Conservation (phyloP, 176 grass and related monocot species). For the Otatea glauca region DNA sequence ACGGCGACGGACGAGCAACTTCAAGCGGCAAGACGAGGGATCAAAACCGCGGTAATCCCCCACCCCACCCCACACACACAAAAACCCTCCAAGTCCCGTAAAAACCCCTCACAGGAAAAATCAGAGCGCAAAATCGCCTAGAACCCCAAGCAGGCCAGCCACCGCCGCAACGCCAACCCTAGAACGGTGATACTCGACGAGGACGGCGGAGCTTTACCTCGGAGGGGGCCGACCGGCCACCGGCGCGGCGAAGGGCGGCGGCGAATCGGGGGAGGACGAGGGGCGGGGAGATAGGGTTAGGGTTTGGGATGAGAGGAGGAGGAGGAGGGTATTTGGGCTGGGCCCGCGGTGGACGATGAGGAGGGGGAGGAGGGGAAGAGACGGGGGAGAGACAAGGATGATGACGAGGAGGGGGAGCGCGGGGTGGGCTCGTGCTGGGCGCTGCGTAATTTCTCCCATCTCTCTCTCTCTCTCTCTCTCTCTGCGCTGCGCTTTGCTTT, state of each 20-base stretch:
- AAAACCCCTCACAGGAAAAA: neutral
- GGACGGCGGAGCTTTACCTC: slow-evolving; percentile 12
- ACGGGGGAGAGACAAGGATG: neutral
- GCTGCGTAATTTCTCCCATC: slow-evolving; percentile 68
- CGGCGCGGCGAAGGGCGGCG: neutral
- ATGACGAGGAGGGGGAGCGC: neutral
- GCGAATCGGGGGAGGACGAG: slow-evolving; percentile 6
- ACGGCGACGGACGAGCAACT: slow-evolving; percentile 20
- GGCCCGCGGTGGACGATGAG: slow-evolving; percentile 44
- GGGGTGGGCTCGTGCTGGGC: slow-evolving; percentile 32
- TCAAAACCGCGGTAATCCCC: neutral
- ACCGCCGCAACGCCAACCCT: neutral
- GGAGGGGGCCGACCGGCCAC: neutral
- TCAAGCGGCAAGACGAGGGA: neutral
- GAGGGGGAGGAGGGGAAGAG: neutral
- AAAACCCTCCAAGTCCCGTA: neutral
- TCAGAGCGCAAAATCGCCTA: neutral
- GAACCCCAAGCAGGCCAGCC: neutral
- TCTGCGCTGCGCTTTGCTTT: too few species aligned
- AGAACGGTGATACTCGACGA: neutral
- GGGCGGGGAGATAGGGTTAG: slow-evolving; percentile 51
- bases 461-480: neutral
- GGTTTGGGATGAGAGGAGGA: slow-evolving; percentile 39
- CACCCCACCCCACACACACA: too few species aligned
- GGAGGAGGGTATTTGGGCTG: slow-evolving; percentile 50